These are phyloP conservation scores for Penicillium sclerotiorum DNA, from an alignment of 2,329 filamentous ascomycete genomes.

Conservation along the genomic window DNA sequence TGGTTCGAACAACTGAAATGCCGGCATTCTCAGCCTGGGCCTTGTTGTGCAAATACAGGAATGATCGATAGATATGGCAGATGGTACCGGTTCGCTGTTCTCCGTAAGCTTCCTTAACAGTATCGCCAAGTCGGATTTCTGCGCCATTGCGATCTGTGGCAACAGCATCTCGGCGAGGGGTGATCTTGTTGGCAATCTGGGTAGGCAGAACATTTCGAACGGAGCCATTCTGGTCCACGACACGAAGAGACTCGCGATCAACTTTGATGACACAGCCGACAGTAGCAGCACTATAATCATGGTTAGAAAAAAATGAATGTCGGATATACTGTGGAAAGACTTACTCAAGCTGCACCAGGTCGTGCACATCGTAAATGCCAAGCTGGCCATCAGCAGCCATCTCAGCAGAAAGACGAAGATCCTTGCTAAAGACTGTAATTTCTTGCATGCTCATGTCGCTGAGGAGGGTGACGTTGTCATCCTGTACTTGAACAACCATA, in stretches of 20 bases:
- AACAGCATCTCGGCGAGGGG: constrained; percentile 78
- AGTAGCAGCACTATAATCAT: constrained; percentile 66
- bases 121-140: constrained; percentile 89
- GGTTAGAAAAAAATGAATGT: constrained; percentile 29
- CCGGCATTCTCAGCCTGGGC: constrained; percentile 83
- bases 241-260: constrained; percentile 85
- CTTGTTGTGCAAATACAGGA: constrained; percentile 84
- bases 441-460: constrained; percentile 92
- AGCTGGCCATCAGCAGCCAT: constrained; percentile 79
- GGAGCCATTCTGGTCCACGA: constrained; percentile 88
- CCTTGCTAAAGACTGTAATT: constrained; percentile 97
- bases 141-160: constrained; percentile 91
- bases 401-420: constrained; percentile 89
- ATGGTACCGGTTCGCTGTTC: constrained; percentile 86
- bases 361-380: constrained; percentile 89
- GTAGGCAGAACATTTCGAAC: constrained; percentile 82
- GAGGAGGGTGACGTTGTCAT: constrained; percentile 88
- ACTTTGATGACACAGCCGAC: constrained; percentile 94
- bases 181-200: constrained; percentile 86
- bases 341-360: constrained; percentile 89
- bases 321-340: constrained; percentile 27
- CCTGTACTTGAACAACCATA: constrained; percentile 91
- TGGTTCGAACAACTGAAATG: constrained; percentile 83
- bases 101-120: constrained; percentile 85
- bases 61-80: constrained; percentile 91